phyloP scores from a whole-genome alignment of 169 alveolate genomes.

The Eimeria falciformis region DNA sequence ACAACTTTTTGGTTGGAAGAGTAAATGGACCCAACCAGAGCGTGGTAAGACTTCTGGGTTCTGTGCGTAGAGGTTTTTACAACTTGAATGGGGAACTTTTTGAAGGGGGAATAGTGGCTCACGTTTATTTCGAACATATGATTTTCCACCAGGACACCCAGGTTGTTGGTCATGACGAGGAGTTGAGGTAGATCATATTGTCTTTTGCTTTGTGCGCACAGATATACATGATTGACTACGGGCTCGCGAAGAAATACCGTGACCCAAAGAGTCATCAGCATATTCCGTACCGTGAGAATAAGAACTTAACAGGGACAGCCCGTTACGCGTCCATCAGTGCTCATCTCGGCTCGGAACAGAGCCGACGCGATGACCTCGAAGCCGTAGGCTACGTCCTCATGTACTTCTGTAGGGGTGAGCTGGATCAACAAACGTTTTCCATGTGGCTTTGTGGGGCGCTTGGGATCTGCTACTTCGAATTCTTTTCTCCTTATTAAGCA shows the following conservation, averaged over 20 bases:
- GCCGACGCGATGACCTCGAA: constrained; percentile 94
- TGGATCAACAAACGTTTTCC: no score
- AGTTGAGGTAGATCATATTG: no score
- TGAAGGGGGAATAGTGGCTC: no score
- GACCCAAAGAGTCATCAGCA: constrained; percentile 96
- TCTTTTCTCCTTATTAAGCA: no score
- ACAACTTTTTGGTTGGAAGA: constrained; percentile 88
- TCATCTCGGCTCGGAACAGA: constrained; percentile 95
- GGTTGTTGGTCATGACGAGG: no score
- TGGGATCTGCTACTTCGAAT: not conserved
- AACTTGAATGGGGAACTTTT: no score
- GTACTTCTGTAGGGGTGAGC: constrained; percentile 86
- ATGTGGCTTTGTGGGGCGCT: not conserved
- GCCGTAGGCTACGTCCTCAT: constrained; percentile 90
- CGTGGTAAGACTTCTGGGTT: constrained; percentile 3
- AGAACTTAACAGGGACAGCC: constrained; percentile 99
- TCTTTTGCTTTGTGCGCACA: constrained; percentile 83
- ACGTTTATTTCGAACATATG: no score
- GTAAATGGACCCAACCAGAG: constrained; percentile 81
- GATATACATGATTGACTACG: constrained; percentile 97
- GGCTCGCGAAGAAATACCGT: constrained; percentile 96
- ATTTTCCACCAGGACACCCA: no score
- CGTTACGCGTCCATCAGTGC: constrained; percentile 98
- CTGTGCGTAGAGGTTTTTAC: no score
- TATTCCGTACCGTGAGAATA: constrained; percentile 97